Base-by-base conservation (phyloP, 2,329 filamentous ascomycete genomes). In the Lachnellula occidentalis region DNA sequence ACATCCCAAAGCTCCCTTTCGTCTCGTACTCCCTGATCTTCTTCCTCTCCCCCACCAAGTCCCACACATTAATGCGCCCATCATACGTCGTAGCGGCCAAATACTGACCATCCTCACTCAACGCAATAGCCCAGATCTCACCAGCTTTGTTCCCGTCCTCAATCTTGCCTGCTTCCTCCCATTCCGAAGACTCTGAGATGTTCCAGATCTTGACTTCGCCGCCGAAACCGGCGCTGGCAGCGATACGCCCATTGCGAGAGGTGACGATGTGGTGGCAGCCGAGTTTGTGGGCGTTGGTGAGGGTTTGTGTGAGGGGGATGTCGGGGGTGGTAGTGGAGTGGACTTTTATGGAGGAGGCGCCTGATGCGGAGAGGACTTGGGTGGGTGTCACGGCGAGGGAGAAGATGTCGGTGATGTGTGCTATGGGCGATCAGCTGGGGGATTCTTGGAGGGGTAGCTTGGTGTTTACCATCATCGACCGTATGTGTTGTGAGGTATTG, bases 401-500 rank as follows among this genome's bases (percentile, higher is more conserved):
- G 72, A 92, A 96, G 61, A 96, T 88, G 69, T 95, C 89, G 60
- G 86, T 86, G 62, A 84, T 78, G 73, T 96, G 91, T 59, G 89
- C 90, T 94, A 66, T 36, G 39, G 49, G 49, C 65, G 12, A 69
- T 62, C 67, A 65, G 62, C 54, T 56, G 51, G 43, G 31, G 24
- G 22, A 31, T 43, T 51, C 41, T 11, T 55, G 58, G 52, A 54
- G 57, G 59, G 59, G 55, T 54, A 58, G 48, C 49, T 56, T 55
- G 49, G n/a, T 43, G 68, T 76, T 70, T 71, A 90, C 90, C 91
- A 76, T 91, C 82, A 70, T 95, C 88, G 71, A 96, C 83, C 43
- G 91, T 92, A 72, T 96, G 90, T 63, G 88, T 87, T 67, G 92
- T 95, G 59, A 99, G 82, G 71, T 96, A 99, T 86, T 97, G 94